Evolutionary conservation across 768 basidiomycete genomes (phyloP), one percentile per base, ranked within the genome.

Genomic region (Multifurca ochricompacta): DNA sequence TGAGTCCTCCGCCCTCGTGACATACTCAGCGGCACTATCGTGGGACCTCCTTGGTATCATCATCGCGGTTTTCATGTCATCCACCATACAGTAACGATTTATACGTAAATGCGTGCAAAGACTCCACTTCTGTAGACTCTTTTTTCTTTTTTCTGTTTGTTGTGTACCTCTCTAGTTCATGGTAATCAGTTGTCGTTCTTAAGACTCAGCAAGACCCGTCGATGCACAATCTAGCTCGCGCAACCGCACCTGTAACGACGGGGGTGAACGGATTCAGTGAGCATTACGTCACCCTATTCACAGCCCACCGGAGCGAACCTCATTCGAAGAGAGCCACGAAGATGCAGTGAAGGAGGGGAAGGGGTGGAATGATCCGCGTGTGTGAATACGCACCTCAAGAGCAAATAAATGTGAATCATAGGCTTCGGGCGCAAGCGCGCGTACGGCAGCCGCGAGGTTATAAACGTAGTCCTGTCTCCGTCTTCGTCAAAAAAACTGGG

Each of bases 401-500:
- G 85, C 80, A 53, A 75, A 82, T 11, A 93, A 67, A 71, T 93
- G 84, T 0, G 82, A 81, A 60, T 93, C 91, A 52, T 78, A 70
- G 1, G 87, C 87, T 30, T 80, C 74, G 0, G 87, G 85, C 0
- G 85, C 83, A 2, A 97, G 78, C 11, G 78, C 68, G n/a, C 82
- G 75, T 0, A 97, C 78, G 0, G 88, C 79, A 16, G 79, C 74
- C 0, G 82, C 83, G 1, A 97, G 81, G 10, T 79, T 74, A 65
- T 85, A 95, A 2, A 96, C 72, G 64, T 97, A 97, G 32, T 96
- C 92, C 91, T 94, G 43, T 21, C 28, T 9, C 13, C 19, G 6
- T 23, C 23, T 13, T 32, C 5, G 9, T 50, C 23, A 16, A 13
- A 11, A 39, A 16, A 31, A 43, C 18, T 7, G 21, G 23, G 9